Percentiles rank a stretch among this genome's conserved stretches.
Evolutionary conservation across 2,329 filamentous ascomycete species (phyloP).

Genomic region (Pestalotiopsis sp.): DNA sequence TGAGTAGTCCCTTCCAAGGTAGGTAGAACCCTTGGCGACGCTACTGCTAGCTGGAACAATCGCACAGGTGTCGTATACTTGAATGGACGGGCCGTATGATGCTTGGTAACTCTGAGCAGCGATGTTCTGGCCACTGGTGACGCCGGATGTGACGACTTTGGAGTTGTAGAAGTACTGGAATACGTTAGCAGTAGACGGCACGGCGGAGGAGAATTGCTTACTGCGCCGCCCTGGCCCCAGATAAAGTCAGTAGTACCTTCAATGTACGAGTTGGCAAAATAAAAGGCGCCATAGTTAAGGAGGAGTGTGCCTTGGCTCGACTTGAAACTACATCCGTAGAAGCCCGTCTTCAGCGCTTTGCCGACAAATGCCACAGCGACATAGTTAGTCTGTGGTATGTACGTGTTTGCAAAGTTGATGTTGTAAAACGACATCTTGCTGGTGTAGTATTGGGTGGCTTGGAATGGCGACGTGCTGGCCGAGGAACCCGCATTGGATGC

Average conservation of each 20-base stretch:
- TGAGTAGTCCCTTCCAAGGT: slow-evolving; percentile 31
- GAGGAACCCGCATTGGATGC: slow-evolving; percentile 19
- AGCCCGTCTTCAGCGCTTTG: slow-evolving; percentile 20
- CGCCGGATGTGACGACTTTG: slow-evolving; percentile 23
- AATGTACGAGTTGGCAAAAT: slow-evolving; percentile 36
- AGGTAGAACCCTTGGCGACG: slow-evolving; percentile 26
- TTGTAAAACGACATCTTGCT: slow-evolving; percentile 35
- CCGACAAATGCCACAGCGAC: slow-evolving; percentile 14
- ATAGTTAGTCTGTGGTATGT: slow-evolving; percentile 20
- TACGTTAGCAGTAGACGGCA: background rate
- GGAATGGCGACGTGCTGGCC: slow-evolving; percentile 27
- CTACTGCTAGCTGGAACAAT: slow-evolving; percentile 17
- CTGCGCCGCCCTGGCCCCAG: slow-evolving; percentile 24
- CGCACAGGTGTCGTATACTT: slow-evolving; percentile 20
- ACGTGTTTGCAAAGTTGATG: slow-evolving; percentile 37
- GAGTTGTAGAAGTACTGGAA: slow-evolving; percentile 18
- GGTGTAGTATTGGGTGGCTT: slow-evolving; percentile 27
- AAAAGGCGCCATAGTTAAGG: slow-evolving; percentile 33
- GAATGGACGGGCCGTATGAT: slow-evolving; percentile 24
- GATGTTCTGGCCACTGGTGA: slow-evolving; percentile 29
- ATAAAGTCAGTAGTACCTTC: slow-evolving; percentile 35
- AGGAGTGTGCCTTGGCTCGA: slow-evolving; percentile 35
- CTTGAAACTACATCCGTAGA: slow-evolving; percentile 31
- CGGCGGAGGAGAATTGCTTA: background rate
- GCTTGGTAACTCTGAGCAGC: slow-evolving; percentile 30